These are phyloP conservation scores for Solanum bulbocastanum DNA, from an alignment of 257 asterid genomes.

Conservation along the genomic window DNA sequence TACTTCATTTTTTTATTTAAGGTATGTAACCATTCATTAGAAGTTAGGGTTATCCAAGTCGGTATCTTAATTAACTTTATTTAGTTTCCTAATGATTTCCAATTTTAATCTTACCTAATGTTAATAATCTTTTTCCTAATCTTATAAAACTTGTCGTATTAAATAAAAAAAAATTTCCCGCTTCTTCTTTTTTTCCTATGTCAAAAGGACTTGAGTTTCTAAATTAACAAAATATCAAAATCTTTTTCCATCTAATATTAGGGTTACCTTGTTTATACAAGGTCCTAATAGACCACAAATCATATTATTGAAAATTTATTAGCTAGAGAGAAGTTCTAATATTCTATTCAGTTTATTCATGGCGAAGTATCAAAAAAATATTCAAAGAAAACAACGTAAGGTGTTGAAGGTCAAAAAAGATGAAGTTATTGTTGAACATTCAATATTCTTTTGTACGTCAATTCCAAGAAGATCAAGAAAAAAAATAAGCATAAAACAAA, in stretches of 20 bases:
- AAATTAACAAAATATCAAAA: background rate
- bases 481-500: background rate
- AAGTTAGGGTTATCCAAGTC: background rate
- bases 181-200: background rate
- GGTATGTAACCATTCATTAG: background rate
- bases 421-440: too few species aligned
- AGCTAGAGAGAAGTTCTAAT: background rate
- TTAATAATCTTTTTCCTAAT: background rate
- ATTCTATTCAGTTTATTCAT: too few species aligned
- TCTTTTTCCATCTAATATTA: background rate
- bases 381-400: background rate
- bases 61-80: background rate
- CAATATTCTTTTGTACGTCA: background rate
- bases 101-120: background rate
- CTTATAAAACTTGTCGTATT: background rate
- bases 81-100: background rate
- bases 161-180: background rate
- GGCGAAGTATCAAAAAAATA: background rate
- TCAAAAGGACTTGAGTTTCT: background rate
- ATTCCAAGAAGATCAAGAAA: background rate
- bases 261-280: background rate
- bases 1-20: too few species aligned
- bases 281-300: background rate
- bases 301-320: background rate
- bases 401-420: background rate